These are phyloP conservation scores for Musa beccarii DNA, from an alignment of 176 grass and related monocot genomes.

Conservation along the genomic window DNA sequence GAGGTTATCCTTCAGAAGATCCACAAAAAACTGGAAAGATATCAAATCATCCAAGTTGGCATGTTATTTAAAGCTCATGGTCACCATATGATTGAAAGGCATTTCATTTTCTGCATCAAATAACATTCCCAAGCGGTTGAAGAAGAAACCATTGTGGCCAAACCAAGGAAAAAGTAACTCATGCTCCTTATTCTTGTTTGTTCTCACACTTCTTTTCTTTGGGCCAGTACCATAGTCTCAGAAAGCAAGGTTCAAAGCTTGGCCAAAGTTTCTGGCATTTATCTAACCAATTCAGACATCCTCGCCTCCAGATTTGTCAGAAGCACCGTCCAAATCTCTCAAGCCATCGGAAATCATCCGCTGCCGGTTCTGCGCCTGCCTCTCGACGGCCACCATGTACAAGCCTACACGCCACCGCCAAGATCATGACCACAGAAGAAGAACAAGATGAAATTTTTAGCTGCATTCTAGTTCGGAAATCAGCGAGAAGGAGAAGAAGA, in stretches of 20 bases:
- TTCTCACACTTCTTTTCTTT: too few species aligned
- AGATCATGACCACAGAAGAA: constrained; percentile 3
- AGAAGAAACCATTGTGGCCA: too few species aligned
- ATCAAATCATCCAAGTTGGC: too few species aligned
- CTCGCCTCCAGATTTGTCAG: constrained; percentile 19
- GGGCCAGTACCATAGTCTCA: too few species aligned
- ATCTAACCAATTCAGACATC: constrained; percentile 34
- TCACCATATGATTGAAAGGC: too few species aligned
- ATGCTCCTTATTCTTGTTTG: too few species aligned
- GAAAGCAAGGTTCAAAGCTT: not conserved
- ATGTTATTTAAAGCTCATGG: too few species aligned
- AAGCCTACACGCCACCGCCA: constrained; percentile 30
- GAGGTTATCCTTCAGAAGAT: too few species aligned
- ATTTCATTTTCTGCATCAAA: too few species aligned
- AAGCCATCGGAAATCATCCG: constrained; percentile 59
- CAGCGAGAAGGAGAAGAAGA: not conserved
- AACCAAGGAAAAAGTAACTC: too few species aligned
- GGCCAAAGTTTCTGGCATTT: not conserved
- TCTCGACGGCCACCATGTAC: constrained; percentile 82
- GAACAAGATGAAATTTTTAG: not conserved
- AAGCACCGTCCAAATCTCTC: constrained; percentile 34
- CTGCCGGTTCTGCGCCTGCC: constrained; percentile 69
- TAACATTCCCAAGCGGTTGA: too few species aligned
- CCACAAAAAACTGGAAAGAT: too few species aligned
- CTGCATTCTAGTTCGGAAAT: not conserved